A percentile compares a stretch with the other conserved stretches of the same genome.
phyloP scores from a whole-genome alignment of 2,329 filamentous ascomycete genomes.

The Microdochium paspali region DNA sequence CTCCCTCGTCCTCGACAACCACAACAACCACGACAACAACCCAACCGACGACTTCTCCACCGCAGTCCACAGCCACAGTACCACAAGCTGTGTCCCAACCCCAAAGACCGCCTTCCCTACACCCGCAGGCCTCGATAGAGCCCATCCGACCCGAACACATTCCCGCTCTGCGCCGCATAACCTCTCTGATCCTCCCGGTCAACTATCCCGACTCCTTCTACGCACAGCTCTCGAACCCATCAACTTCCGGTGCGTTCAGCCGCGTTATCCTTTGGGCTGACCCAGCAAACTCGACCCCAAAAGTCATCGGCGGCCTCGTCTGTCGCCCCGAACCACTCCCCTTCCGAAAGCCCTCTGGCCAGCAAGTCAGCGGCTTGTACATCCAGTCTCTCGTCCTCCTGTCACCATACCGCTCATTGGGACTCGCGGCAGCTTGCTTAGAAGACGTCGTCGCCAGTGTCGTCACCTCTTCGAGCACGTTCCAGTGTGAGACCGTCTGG shows the following conservation, averaged over 20 bases:
- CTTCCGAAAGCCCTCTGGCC: conserved; percentile 15
- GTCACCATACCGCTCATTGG: conserved; percentile 51
- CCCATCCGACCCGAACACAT: conserved; percentile 41
- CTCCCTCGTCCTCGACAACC: conserved; percentile 24
- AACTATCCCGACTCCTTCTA: conserved; percentile 58
- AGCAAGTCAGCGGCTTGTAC: conserved; percentile 42
- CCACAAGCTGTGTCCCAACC: too few relatives aligned
- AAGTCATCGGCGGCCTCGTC: conserved; percentile 52
- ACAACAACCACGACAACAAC: conserved; percentile 10
- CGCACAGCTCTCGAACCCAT: conserved; percentile 38
- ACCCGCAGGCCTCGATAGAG: conserved; percentile 41
- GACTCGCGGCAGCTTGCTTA: conserved; percentile 48
- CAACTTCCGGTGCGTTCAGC: conserved; percentile 42
- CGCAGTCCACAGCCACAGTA: conserved; percentile 8
- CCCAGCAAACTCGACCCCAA: conserved; percentile 23
- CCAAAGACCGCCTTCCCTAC: conserved; percentile 25
- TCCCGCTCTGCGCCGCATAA: conserved; percentile 52
- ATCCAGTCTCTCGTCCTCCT: conserved; percentile 56
- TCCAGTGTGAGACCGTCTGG: conserved; percentile 36
- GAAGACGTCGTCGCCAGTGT: conserved; percentile 33
- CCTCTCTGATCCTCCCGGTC: conserved; percentile 54
- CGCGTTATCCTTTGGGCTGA: conserved; percentile 51
- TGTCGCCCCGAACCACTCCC: conserved; percentile 49
- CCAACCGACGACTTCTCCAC: conserved; percentile 4
- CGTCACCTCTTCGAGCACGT: conserved; percentile 23